Conservation (phyloP, 805 yeast species). For the Nakazawaea ambrosiae region DNA sequence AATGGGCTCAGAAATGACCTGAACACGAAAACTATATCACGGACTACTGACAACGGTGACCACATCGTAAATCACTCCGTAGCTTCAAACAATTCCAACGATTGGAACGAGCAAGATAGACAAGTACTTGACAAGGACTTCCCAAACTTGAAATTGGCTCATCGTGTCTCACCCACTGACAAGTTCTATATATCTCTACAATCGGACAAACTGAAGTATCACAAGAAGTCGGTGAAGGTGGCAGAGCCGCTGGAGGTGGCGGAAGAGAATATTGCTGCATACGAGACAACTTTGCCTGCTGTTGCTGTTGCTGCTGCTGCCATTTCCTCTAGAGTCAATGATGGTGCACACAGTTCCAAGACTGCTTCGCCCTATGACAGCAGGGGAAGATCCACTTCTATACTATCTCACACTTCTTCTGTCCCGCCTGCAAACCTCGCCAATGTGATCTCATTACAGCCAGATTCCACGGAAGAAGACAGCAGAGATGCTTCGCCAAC, state of each 20-base stretch:
- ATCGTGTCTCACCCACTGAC: neutral
- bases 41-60: too few species aligned
- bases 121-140: constrained; percentile 4
- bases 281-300: neutral
- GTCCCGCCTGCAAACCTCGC: neutral
- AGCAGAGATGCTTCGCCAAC: constrained; percentile 8
- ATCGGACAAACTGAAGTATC: constrained; percentile 1
- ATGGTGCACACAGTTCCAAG: too few species aligned
- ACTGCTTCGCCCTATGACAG: too few species aligned
- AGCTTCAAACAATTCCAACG: too few species aligned
- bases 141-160: constrained; percentile 5
- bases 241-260: neutral
- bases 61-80: too few species aligned
- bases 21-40: too few species aligned
- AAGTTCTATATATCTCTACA: constrained; percentile 3
- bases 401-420: neutral
- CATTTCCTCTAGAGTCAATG: too few species aligned
- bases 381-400: neutral
- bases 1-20: too few species aligned
- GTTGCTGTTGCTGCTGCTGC: too few species aligned
- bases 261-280: neutral
- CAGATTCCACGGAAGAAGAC: neutral
- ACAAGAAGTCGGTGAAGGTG: neutral
- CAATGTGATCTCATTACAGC: too few species aligned
- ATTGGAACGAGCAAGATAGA: neutral